Evolutionary conservation across 768 basidiomycete genomes (phyloP).

Genomic region (Russula emetica): DNA sequence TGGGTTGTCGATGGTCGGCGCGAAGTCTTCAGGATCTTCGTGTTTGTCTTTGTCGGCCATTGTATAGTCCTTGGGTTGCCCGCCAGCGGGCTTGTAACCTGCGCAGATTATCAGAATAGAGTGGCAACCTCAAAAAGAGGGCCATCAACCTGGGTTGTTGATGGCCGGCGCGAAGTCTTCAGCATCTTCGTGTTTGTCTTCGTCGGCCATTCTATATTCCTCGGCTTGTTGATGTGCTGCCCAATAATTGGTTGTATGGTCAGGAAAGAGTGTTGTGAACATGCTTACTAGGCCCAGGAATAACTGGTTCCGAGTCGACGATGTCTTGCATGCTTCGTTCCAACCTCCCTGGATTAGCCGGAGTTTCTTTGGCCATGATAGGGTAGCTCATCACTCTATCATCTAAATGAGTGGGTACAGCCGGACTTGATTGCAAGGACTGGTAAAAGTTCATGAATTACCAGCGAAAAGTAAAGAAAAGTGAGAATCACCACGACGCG

Average conservation of each 20-base stretch:
- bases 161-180: constrained; percentile 68
- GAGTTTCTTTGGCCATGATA: too few species aligned
- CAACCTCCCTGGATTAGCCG: too few species aligned
- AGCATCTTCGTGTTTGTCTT: constrained; percentile 55
- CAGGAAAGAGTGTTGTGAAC: background rate
- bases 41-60: constrained; percentile 30
- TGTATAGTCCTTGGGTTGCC: constrained; percentile 23
- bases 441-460: background rate
- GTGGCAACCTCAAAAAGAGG: background rate
- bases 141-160: constrained; percentile 57
- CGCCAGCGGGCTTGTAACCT: constrained; percentile 74
- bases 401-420: too few species aligned
- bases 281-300: too few species aligned
- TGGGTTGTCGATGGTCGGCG: constrained; percentile 62
- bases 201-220: constrained; percentile 14
- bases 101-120: constrained; percentile 6
- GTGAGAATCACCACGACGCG: background rate
- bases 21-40: constrained; percentile 70
- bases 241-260: constrained; percentile 3
- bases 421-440: background rate
- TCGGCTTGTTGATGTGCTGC: background rate
- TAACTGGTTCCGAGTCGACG: too few species aligned
- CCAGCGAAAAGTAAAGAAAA: background rate
- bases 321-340: too few species aligned
- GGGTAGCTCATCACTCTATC: too few species aligned